A percentile compares a stretch with the other conserved stretches of the same genome.
These are phyloP conservation scores for Lyophyllum semitale DNA, from an alignment of 768 basidiomycete species.

Conservation along the genomic window DNA sequence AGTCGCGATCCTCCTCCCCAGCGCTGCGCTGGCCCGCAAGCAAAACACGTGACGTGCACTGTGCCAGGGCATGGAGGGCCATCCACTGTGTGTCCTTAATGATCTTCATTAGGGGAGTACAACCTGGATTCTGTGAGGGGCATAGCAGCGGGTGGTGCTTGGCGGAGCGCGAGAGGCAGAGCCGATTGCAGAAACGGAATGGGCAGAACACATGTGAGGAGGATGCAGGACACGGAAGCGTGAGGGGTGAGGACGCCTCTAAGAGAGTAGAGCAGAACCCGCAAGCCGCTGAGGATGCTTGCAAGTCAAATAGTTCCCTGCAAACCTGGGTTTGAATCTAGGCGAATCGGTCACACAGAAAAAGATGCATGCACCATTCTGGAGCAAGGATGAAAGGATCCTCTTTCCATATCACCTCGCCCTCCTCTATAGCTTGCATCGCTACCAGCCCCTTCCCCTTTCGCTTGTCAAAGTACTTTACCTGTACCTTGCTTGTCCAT, in stretches of 20 bases:
- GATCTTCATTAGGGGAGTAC: conserved; percentile 58
- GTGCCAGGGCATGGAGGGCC: conserved; percentile 72
- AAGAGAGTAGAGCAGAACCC: conserved; percentile 73
- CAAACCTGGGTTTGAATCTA: conserved; percentile 1
- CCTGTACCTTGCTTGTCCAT: conserved; percentile 66
- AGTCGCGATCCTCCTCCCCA: conserved; percentile 45
- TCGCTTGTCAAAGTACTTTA: conserved; percentile 63
- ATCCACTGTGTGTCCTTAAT: conserved; percentile 69
- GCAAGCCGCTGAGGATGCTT: conserved; percentile 62
- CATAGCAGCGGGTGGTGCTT: conserved; percentile 74
- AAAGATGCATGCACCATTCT: conserved; percentile 57
- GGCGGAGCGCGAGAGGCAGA: conserved; percentile 69
- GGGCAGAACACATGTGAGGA: conserved; percentile 46
- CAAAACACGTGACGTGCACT: conserved; percentile 65
- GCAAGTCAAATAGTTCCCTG: conserved; percentile 81
- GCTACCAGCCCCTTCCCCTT: conserved; percentile 89
- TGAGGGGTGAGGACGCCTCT: conserved; percentile 41
- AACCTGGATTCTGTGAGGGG: conserved; percentile 71
- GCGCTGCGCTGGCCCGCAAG: conserved; percentile 52
- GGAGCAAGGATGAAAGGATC: conserved; percentile 81
- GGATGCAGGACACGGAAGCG: conserved; percentile 53
- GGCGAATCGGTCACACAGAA: no score
- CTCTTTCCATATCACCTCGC: conserved; percentile 83
- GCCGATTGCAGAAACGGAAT: conserved; percentile 76
- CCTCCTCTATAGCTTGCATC: conserved; percentile 61